Evolutionary conservation across 768 basidiomycete species (phyloP), one percentile per base, ranked within the genome.

Genomic region (Pisolithus albus): DNA sequence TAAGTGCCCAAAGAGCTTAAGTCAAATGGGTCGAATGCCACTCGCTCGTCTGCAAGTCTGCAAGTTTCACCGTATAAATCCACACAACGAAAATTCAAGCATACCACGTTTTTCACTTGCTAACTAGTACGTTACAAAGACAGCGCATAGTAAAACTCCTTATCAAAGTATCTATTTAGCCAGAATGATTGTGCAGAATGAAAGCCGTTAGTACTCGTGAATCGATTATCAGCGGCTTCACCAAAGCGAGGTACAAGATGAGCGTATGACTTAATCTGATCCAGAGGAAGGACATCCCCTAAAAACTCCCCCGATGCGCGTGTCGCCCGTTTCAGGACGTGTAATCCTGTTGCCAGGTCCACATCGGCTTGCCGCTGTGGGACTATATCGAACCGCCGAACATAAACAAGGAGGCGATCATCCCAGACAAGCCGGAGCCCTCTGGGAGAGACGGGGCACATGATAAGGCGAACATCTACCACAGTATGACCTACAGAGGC

Each of bases 101-200:
- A n/a, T n/a, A n/a, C n/a, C n/a, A n/a, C n/a, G n/a, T n/a, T n/a
- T n/a, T n/a, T n/a, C n/a, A n/a, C n/a, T n/a, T n/a, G n/a, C n/a
- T n/a, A n/a, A 30, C 10, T 0, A n/a, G n/a, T n/a, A n/a, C n/a
- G n/a, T 10, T 30, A 9, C 30, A 30, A 30, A 1, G 8, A 30
- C 30, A 39, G 38, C 13, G 39, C 45, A 21, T 48, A 55, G 23
- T 40, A 60, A 18, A 59, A 23, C 5, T 70, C 65, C 47, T 70
- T 71, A 40, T 61, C 56, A 38, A 62, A 64, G 49, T 66, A 70
- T 26, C 61, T 64, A 46, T 71, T 67, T 47, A 71, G 45, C 13
- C 55, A 63, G 46, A 63, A 66, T 30, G 66, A 54, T 0, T 52
- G 21, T 42, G 56, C 47, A 41, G 47, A 63, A 5, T 56, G 44